Percentiles rank a stretch among this genome's conserved stretches.
Conservation (phyloP, 2,329 filamentous ascomycete species). For the Aureobasidium sp. region DNA sequence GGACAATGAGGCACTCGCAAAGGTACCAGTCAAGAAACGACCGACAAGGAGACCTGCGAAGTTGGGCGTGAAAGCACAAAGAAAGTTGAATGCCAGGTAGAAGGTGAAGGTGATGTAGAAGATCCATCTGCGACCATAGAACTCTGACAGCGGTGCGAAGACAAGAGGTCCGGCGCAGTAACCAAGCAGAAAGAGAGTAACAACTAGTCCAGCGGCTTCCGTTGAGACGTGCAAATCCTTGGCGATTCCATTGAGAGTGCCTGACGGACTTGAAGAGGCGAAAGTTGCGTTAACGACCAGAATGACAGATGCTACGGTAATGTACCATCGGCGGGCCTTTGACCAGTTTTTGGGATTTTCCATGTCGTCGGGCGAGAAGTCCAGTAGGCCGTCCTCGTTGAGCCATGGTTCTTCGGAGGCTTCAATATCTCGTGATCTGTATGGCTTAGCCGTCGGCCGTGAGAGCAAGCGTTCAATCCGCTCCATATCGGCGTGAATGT, state of each 20-base stretch:
- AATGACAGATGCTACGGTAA: conserved; percentile 36
- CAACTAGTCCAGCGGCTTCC: conserved; percentile 29
- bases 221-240: conserved; percentile 39
- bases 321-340: conserved; percentile 28
- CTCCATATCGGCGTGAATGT: conserved; percentile 26
- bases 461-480: conserved; percentile 38
- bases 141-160: conserved; percentile 59
- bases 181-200: conserved; percentile 26
- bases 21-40: conserved; percentile 47
- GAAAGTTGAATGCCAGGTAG: conserved; percentile 41
- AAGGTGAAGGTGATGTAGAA: conserved; percentile 35
- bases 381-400: conserved; percentile 42
- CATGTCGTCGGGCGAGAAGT: conserved; percentile 43
- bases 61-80: conserved; percentile 48
- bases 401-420: conserved; percentile 33
- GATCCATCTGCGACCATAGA: conserved; percentile 49
- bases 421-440: conserved; percentile 34
- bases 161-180: conserved; percentile 54
- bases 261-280: conserved; percentile 37
- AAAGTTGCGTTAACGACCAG: conserved; percentile 49
- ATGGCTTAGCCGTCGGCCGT: conserved; percentile 45
- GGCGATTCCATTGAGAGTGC: conserved; percentile 32
- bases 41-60: conserved; percentile 46
- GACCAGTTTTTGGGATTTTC: conserved; percentile 45
- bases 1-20: conserved; percentile 39